Evolutionary conservation across 164 flowering plant genomes (phyloP), one percentile per base, ranked within the genome.

Genomic region (Stephania cephalantha): DNA sequence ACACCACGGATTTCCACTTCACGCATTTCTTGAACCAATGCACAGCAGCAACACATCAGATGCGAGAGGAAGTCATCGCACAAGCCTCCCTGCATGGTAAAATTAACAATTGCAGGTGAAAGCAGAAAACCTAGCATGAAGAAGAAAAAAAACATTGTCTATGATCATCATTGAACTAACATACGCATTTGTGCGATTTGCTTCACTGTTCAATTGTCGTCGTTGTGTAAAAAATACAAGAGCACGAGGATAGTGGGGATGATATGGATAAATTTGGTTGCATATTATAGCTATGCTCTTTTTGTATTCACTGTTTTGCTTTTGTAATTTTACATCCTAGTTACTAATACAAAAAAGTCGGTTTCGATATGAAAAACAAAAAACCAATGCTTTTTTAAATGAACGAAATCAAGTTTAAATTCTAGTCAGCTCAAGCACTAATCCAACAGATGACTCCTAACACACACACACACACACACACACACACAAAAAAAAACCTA

Each of bases 11-110:
- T 88, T 84, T 95, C 96, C 70, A 95, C 91, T 85, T 95, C 99
- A 71, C 99, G 90, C 98, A 93, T 88, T 87, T 95, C 99, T 90
- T 95, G 99, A 69, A 93, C 97, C 48, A 93, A 91, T 25, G 99
- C 97, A 81, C 99, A 95, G 83, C 98, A 95, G 82, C 99, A 95
- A 74, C 98, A 95, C 91, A 93, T 83, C 70, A 95, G 79, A 84
- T 95, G 99, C 31, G 99, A 93, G 75, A 95, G 90, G 78, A 92
- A 91, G 84, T 95, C 99, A 71, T 95, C 99, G 80, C 87, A 80
- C 25, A 78, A 79, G 17, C 99, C 98, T 78, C 99, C 99, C 99
- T 95, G 87, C 29, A 22, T 84, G 80, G 52, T n/a, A 22, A 6
- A 3, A 58, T 58, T 15, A 58, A 58, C 5, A 58, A 58, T 58